Conservation (phyloP, 179 eudicot species). For the Silene vulgaris region DNA sequence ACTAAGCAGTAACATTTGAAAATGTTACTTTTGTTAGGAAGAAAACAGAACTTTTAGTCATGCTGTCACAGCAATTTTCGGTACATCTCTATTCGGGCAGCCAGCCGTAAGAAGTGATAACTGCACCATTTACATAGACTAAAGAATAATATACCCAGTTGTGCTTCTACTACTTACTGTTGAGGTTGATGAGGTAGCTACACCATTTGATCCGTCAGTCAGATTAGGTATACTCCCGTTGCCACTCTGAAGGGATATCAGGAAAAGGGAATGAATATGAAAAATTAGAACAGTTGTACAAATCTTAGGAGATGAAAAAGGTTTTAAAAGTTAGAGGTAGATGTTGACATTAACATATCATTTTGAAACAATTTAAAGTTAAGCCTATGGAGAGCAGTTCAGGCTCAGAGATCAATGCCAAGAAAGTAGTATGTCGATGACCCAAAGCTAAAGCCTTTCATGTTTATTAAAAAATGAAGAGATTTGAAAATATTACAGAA, state of each 20-base stretch:
- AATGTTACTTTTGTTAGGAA: no score
- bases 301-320: background rate
- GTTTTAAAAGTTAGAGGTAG: background rate
- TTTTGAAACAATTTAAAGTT: background rate
- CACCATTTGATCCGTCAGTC: slow-evolving; percentile 34
- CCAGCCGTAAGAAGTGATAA: no score
- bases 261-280: background rate
- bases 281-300: background rate
- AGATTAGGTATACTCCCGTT: slow-evolving; percentile 40
- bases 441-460: background rate
- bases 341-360: background rate
- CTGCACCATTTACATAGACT: no score
- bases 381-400: background rate
- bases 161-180: slow-evolving; percentile 32
- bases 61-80: background rate
- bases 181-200: slow-evolving; percentile 37
- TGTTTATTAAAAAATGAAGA: background rate
- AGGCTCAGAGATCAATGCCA: background rate
- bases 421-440: background rate
- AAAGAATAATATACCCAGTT: background rate
- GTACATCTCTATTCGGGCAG: no score
- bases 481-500: background rate
- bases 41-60: background rate
- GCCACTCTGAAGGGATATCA: slow-evolving; percentile 33
- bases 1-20: background rate